Evolutionary conservation across 139 green algal species (phyloP), one percentile per base, ranked within the genome.

Genomic region (Eudorina sp.): DNA sequence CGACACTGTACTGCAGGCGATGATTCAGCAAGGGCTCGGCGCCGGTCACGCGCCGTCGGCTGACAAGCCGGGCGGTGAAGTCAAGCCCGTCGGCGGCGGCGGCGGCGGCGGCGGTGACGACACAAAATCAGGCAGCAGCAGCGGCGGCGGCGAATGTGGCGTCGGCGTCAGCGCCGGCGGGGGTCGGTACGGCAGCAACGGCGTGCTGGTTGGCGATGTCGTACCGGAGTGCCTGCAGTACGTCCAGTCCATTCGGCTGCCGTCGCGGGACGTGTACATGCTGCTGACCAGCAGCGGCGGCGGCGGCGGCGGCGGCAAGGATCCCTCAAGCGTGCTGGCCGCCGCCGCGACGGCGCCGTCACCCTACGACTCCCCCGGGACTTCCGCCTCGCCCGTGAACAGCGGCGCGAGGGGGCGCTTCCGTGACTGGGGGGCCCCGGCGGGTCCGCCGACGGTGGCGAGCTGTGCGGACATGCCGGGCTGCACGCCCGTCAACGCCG

Each of bases 141-240:
- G 27, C 6, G 62, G 2, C 62, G 62, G 62, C 21, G 19, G 19
- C 31, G 62, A 29, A n/a, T 34, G 62, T 19, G 27, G 27, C n/a
- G 62, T 5, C 21, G 9, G 21, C 62, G 62, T 25, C 62, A 34
- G 16, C 62, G 21, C 62, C 6, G 62, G 2, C 62, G 62, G 62
- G 3, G 19, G 19, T 34, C 27, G 62, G 27, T 31, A 34, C 62
- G 11, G 62, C 62, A 5, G 62, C 62, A 34, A 29, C 62, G 62
- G 62, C 16, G 62, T 72, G 21, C 62, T 72, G 19, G 31, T 34
- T 25, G 62, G 62, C n/a, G 62, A 72, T 11, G 62, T 72, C 27
- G 62, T 72, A 11, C 19, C 62, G 62, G 62, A 72, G 27, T 72
- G 62, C 62, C 62, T 72, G 27, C 62, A 72, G 62, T 72, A 72